Evolutionary conservation across 176 grass and related monocot species (phyloP), one percentile per base, ranked within the genome.

Genomic region (Phyllostachys edulis): DNA sequence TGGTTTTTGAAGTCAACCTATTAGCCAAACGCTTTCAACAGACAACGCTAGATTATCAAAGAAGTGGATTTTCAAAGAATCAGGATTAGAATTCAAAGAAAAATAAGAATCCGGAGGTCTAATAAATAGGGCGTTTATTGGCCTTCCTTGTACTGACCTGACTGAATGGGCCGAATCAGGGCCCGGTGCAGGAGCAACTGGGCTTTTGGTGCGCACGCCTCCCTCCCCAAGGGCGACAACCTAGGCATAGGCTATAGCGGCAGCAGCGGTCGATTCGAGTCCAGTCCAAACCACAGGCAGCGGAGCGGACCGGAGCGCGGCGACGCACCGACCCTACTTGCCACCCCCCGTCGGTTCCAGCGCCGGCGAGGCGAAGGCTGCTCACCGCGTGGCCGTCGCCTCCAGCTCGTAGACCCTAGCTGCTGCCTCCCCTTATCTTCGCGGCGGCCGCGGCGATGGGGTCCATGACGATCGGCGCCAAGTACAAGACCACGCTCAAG

Each of bases 401-500:
- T 62, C 4, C 59, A 0, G 20, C 54, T 20, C 18, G 7, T 21
- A 57, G 54, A 13, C 45, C 77, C 62, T 80, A 36, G 6, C 69
- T 29, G 77, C 20, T 44, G 32, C 18, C 13, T 44, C 61, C 17
- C 26, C 1, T 14, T 34, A 17, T 21, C 7, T 27, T 32, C 52
- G 52, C 29, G 10, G 42, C 62, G 60, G 47, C 47, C 34, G 54
- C 29, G 76, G 15, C 66, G 78, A 89, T 89, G 86, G 75, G 79
- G 13, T 60, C 88, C 65, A 79, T 90, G 84, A 82, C 84, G 79
- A 88, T 84, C 67, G 90, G 56, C 2, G 90, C 90, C 14, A 95
- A 91, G 93, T 98, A 95, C 77, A 98, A 98, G 80, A 93, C 89
- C 62, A 90, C 93, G 42, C 68, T 90, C 65, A 92, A 87, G 78